phyloP scores from a whole-genome alignment of 2,329 filamentous ascomycete genomes.

The Aspergillus fumigatiaffinis region DNA sequence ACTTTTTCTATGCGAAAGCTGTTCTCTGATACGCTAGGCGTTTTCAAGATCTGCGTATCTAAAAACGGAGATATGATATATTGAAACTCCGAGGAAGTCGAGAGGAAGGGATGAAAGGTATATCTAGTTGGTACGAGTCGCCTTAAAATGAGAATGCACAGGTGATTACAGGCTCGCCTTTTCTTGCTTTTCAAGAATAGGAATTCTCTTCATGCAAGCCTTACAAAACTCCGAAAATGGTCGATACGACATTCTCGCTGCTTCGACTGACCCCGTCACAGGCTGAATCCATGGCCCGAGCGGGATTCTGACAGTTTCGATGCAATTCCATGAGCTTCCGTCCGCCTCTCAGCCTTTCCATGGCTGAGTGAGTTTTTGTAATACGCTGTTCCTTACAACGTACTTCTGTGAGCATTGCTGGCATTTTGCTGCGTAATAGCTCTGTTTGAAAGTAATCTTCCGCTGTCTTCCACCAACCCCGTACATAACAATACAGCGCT shows the following conservation, averaged over 20 bases:
- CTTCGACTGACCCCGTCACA: constrained; percentile 12
- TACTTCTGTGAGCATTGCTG: not conserved
- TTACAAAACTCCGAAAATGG: not conserved
- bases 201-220: not conserved
- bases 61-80: constrained; percentile 18
- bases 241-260: constrained; percentile 11
- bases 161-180: not conserved
- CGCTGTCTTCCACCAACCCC: not conserved
- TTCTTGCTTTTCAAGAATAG: constrained; percentile 8
- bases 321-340: constrained; percentile 30
- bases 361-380: constrained; percentile 12
- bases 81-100: constrained; percentile 7
- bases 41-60: constrained; percentile 8
- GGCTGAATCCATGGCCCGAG: constrained; percentile 24
- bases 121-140: not conserved
- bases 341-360: constrained; percentile 26
- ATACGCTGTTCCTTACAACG: constrained; percentile 1
- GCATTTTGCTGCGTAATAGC: not conserved
- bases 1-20: constrained; percentile 1
- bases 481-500: not conserved
- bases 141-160: not conserved
- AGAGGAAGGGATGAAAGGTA: not conserved
- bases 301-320: constrained; percentile 21
- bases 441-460: not conserved
- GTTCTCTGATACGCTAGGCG: constrained; percentile 8